These are phyloP conservation scores for Plectosphaerella plurivora DNA, from an alignment of 2,329 filamentous ascomycete genomes.

Conservation along the genomic window DNA sequence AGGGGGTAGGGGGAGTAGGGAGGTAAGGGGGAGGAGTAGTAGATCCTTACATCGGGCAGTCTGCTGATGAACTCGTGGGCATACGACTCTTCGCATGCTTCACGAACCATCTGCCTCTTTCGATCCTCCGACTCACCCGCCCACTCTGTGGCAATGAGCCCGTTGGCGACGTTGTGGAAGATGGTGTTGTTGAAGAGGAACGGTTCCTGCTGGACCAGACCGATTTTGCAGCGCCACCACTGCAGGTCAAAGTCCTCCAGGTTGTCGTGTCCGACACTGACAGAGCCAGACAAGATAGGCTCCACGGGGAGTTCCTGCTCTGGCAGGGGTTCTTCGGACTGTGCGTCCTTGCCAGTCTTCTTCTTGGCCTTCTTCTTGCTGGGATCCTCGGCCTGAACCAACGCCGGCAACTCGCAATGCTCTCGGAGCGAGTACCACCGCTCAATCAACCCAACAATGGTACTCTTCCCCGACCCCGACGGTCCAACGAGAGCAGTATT, in stretches of 20 bases:
- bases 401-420: slow-evolving; percentile 26
- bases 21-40: neutral
- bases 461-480: slow-evolving; percentile 71
- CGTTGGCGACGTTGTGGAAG: slow-evolving; percentile 57
- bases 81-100: slow-evolving; percentile 63
- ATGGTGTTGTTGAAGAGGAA: slow-evolving; percentile 65
- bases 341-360: too few species aligned
- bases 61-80: slow-evolving; percentile 65
- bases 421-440: slow-evolving; percentile 64
- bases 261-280: slow-evolving; percentile 48
- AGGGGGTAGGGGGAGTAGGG: neutral
- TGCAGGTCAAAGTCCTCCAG: slow-evolving; percentile 57
- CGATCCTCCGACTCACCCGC: slow-evolving; percentile 47
- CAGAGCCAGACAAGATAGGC: slow-evolving; percentile 37
- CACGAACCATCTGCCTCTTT: slow-evolving; percentile 55
- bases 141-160: slow-evolving; percentile 48
- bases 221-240: slow-evolving; percentile 59
- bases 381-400: too few species aligned
- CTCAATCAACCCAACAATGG: slow-evolving; percentile 66
- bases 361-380: too few species aligned
- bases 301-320: too few species aligned
- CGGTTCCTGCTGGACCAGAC: slow-evolving; percentile 64
- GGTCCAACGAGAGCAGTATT: slow-evolving; percentile 71
- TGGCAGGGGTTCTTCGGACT: too few species aligned
- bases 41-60: slow-evolving; percentile 45